Evolutionary conservation across 192 early-diverging fungal genomes (phyloP).

Genomic region (Coemansia sp.): DNA sequence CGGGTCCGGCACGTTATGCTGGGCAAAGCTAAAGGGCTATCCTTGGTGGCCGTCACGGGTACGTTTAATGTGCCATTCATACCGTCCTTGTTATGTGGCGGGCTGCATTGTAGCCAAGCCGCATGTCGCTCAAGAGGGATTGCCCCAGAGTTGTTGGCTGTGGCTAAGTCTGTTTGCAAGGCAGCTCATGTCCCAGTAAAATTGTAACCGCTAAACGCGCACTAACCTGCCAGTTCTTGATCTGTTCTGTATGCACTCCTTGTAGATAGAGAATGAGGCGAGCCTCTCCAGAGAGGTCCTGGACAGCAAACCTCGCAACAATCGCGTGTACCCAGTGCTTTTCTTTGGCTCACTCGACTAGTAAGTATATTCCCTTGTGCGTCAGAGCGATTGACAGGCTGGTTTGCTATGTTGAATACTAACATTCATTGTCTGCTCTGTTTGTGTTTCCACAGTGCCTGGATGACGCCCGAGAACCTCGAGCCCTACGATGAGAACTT

Average conservation of each 20-base stretch:
- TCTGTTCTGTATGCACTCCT: neutral
- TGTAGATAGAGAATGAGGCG: slow-evolving; percentile 56
- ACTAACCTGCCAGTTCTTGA: slow-evolving; percentile 7
- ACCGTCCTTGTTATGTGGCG: neutral
- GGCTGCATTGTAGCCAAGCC: slow-evolving; percentile 1
- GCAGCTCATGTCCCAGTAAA: neutral
- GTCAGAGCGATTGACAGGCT: neutral
- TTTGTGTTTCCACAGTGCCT: slow-evolving; percentile 39
- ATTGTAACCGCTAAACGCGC: neutral
- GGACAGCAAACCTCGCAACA: slow-evolving; percentile 56
- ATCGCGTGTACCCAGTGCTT: slow-evolving; percentile 54
- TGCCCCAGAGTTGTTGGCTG: neutral
- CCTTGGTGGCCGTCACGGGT: slow-evolving; percentile 62
- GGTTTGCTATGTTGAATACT: neutral
- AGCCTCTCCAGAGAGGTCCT: slow-evolving; percentile 44
- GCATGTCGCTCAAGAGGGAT: slow-evolving; percentile 4
- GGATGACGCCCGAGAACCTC: slow-evolving; percentile 56
- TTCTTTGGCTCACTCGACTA: slow-evolving; percentile 61
- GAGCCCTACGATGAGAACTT: slow-evolving; percentile 56
- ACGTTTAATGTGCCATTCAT: slow-evolving; percentile 24
- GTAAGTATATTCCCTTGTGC: slow-evolving; percentile 42
- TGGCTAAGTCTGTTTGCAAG: neutral
- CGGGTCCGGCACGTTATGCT: slow-evolving; percentile 54
- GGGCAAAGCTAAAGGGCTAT: slow-evolving; percentile 60
- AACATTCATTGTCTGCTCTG: neutral